A percentile compares a stretch with the other conserved stretches of the same genome.
Conservation (phyloP, 768 basidiomycete genomes). For the Cyathus striatus region DNA sequence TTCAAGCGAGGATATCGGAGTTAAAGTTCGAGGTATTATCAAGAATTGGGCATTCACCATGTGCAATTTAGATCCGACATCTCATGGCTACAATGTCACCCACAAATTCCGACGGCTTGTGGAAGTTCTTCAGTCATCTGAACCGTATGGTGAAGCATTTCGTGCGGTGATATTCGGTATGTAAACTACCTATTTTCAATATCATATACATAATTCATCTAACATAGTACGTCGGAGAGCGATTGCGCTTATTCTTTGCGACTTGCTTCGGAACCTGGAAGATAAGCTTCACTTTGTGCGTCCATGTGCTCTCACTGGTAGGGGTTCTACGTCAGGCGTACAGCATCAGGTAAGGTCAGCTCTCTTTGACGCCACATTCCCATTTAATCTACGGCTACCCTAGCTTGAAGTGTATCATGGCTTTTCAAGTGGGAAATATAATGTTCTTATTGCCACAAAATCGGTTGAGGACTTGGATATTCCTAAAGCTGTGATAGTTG, state of each 20-base stretch:
- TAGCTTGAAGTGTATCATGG: slow-evolving; percentile 44
- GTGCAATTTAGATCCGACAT: slow-evolving; percentile 55
- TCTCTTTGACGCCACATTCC: neutral
- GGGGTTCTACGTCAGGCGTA: slow-evolving; percentile 23
- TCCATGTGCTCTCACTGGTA: slow-evolving; percentile 41
- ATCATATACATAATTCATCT: slow-evolving; percentile 5
- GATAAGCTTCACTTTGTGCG: slow-evolving; percentile 51
- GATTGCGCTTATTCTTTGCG: slow-evolving; percentile 53
- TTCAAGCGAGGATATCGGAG: slow-evolving; percentile 18
- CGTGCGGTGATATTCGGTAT: slow-evolving; percentile 64
- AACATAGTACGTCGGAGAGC: slow-evolving; percentile 48
- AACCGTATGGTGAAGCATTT: slow-evolving; percentile 50
- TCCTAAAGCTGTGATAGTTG: slow-evolving; percentile 50
- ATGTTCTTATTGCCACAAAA: slow-evolving; percentile 60
- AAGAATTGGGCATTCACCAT: slow-evolving; percentile 60
- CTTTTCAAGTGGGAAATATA: slow-evolving; percentile 52
- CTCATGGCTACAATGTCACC: slow-evolving; percentile 60
- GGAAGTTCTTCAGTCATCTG: slow-evolving; percentile 52
- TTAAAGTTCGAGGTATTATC: slow-evolving; percentile 30
- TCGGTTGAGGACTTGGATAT: slow-evolving; percentile 56
- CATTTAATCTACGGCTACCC: neutral
- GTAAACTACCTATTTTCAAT: slow-evolving; percentile 8
- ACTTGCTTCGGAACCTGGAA: slow-evolving; percentile 50
- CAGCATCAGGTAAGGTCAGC: slow-evolving; percentile 18
- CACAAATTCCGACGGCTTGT: slow-evolving; percentile 61